These are phyloP conservation scores for Immersiella caudata DNA, from an alignment of 495 filamentous ascomycete species.

Conservation along the genomic window DNA sequence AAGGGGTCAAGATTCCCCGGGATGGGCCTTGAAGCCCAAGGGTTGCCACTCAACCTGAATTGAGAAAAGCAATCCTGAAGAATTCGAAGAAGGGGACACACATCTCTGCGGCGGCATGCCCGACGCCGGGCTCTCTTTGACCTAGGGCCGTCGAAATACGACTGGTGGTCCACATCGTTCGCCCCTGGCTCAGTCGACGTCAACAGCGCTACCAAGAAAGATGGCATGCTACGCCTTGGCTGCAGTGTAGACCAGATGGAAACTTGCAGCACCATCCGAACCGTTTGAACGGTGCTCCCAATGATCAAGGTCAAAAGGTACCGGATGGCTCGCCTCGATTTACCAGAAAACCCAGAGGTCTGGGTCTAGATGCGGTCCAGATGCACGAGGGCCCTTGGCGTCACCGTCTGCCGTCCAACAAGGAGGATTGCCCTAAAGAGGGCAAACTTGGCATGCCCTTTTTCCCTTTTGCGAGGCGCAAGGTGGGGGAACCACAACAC, in stretches of 20 bases:
- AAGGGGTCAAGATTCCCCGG: too few relatives aligned
- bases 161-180: too few relatives aligned
- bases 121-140: too few relatives aligned
- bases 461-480: background rate
- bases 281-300: too few relatives aligned
- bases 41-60: background rate
- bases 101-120: too few relatives aligned
- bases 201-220: too few relatives aligned
- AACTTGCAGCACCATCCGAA: background rate
- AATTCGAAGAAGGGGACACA: background rate
- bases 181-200: too few relatives aligned
- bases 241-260: too few relatives aligned
- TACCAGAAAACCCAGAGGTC: slow-evolving; percentile 20
- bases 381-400: slow-evolving; percentile 14
- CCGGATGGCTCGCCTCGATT: background rate
- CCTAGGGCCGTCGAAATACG: too few relatives aligned
- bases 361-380: slow-evolving; percentile 18
- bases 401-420: slow-evolving; percentile 16
- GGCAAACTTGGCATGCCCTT: slow-evolving; percentile 2
- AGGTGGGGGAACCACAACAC: slow-evolving; percentile 17
- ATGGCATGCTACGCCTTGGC: too few relatives aligned
- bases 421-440: background rate
- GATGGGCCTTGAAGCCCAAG: background rate
- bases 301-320: background rate
- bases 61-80: background rate